Percentiles rank a stretch among this genome's conserved stretches.
Conservation (phyloP, 352 stramenopile genomes). For the Elongisporangium prolatum region DNA sequence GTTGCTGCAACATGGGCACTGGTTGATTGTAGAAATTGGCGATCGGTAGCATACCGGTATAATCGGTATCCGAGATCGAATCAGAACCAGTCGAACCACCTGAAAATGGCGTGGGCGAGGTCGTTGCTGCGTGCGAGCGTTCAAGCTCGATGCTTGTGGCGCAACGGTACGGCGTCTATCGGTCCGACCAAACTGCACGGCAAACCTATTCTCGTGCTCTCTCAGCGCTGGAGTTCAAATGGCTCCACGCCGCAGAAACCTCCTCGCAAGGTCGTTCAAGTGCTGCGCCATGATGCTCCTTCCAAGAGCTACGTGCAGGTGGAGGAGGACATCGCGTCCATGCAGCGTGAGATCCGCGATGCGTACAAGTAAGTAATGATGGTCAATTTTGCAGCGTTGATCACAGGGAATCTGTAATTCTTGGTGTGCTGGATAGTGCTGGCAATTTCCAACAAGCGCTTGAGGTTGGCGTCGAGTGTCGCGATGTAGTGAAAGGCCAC, state of each 20-base stretch:
- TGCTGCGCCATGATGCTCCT: constrained; percentile 53
- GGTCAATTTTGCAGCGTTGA: not conserved
- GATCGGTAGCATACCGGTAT: not conserved
- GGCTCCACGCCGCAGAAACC: not conserved
- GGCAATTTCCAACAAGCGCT: constrained; percentile 63
- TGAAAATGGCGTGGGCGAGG: not conserved
- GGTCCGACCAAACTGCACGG: not conserved
- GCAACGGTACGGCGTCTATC: not conserved
- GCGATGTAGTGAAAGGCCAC: constrained; percentile 64
- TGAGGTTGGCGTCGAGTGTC: constrained; percentile 60
- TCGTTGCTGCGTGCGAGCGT: not conserved
- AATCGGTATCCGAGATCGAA: not conserved
- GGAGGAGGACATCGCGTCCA: constrained; percentile 73
- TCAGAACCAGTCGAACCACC: not conserved
- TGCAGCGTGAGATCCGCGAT: constrained; percentile 81
- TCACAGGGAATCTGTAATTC: not conserved
- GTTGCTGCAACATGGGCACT: not conserved
- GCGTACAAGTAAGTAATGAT: constrained; percentile 63
- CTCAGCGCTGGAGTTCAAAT: not conserved
- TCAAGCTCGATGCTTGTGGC: not conserved
- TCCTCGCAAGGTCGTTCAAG: constrained; percentile 25
- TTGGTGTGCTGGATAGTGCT: constrained; percentile 20
- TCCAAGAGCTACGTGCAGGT: constrained; percentile 54
- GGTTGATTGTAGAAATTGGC: not conserved
- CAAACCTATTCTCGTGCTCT: not conserved